phyloP scores from a whole-genome alignment of 495 filamentous ascomycete species.

The Xylaria nigripes region DNA sequence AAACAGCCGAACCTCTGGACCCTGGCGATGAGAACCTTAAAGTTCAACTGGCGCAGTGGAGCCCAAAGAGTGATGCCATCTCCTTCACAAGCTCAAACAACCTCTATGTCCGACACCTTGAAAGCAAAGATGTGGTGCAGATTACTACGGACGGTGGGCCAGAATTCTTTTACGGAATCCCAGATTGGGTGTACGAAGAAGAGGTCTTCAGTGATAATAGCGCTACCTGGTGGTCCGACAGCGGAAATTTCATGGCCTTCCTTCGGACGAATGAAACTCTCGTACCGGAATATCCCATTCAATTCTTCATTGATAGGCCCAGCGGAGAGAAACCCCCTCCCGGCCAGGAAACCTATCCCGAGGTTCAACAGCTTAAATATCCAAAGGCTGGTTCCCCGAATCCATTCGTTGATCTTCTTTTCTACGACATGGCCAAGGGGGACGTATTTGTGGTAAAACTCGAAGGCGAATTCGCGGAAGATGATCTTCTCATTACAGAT shows the following conservation, averaged over 20 bases:
- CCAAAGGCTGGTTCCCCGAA: constrained; percentile 94
- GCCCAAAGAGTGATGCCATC: constrained; percentile 74
- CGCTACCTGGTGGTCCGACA: constrained; percentile 89
- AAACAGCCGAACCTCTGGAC: constrained; percentile 70
- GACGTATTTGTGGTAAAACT: constrained; percentile 75
- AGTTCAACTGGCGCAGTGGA: constrained; percentile 84
- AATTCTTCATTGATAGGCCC: constrained; percentile 85
- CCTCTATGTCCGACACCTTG: constrained; percentile 68
- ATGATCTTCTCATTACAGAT: constrained; percentile 86
- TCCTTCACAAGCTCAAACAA: constrained; percentile 86
- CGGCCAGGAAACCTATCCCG: constrained; percentile 84
- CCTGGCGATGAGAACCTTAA: constrained; percentile 55
- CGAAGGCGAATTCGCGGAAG: constrained; percentile 65
- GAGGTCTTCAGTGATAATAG: constrained; percentile 77
- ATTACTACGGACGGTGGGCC: constrained; percentile 81
- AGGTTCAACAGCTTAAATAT: constrained; percentile 89
- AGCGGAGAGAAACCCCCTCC: constrained; percentile 62
- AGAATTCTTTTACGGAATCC: constrained; percentile 91
- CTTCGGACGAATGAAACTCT: constrained; percentile 84
- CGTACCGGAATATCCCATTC: constrained; percentile 88
- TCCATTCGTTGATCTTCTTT: constrained; percentile 75
- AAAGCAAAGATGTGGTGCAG: constrained; percentile 45
- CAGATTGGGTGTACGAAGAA: constrained; percentile 98
- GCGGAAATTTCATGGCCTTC: constrained; percentile 83
- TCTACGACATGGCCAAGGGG: constrained; percentile 76